Evolutionary conservation across 768 basidiomycete genomes (phyloP).

Genomic region (Trametes punicea): DNA sequence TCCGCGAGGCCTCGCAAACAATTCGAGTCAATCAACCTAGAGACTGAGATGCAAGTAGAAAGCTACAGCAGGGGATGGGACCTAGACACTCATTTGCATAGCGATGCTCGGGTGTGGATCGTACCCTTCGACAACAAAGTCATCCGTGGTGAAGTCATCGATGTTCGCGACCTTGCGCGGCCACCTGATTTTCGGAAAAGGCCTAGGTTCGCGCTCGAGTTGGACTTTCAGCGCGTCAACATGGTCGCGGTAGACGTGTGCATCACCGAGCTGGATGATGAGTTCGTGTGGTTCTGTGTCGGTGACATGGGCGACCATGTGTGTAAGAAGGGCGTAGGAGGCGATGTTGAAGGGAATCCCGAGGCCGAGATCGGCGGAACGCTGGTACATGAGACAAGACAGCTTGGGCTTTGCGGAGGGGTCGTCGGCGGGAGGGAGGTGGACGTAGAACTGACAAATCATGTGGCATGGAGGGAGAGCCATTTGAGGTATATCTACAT

Average conservation of each 20-base stretch:
- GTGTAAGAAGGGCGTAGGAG: constrained; percentile 94
- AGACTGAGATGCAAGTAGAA: background rate
- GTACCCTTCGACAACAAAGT: constrained; percentile 86
- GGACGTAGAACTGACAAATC: constrained; percentile 99
- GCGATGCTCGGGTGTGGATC: constrained; percentile 77
- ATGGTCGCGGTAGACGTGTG: constrained; percentile 94
- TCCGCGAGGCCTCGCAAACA: too few relatives aligned
- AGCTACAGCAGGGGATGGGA: background rate
- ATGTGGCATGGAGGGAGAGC: constrained; percentile 98
- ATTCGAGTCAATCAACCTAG: too few relatives aligned
- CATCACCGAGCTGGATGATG: constrained; percentile 94
- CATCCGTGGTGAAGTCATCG: constrained; percentile 76
- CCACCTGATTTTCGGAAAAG: constrained; percentile 82
- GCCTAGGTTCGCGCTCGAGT: constrained; percentile 69
- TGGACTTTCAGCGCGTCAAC: constrained; percentile 83
- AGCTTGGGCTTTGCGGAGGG: constrained; percentile 60
- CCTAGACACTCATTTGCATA: constrained; percentile 94
- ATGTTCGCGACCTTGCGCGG: constrained; percentile 64
- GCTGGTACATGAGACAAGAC: constrained; percentile 96
- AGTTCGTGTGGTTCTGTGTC: constrained; percentile 84
- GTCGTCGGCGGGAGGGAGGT: constrained; percentile 59
- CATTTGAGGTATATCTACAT: constrained; percentile 85
- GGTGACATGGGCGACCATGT: constrained; percentile 96
- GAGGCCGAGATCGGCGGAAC: constrained; percentile 94
- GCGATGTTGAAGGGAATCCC: constrained; percentile 99